A percentile compares a stretch with the other conserved stretches of the same genome.
These are phyloP conservation scores for Fusarium brevicatenulatum DNA, from an alignment of 2,329 filamentous ascomycete species.

Conservation along the genomic window DNA sequence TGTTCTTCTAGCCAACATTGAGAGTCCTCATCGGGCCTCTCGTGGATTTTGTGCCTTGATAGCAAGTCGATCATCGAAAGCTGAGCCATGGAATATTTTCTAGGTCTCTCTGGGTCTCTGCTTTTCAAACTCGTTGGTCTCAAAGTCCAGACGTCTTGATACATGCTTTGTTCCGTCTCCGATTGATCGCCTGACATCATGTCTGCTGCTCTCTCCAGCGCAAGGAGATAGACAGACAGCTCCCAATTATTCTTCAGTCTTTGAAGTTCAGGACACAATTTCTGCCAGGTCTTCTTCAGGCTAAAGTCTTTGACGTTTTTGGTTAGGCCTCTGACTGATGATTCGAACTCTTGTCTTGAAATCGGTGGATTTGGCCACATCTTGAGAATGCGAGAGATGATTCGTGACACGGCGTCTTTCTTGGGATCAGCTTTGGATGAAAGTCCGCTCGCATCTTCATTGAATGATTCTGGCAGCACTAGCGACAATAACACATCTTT, in stretches of 20 bases:
- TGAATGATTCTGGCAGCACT: neutral
- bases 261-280: neutral
- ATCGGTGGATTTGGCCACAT: neutral
- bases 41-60: neutral
- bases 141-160: neutral
- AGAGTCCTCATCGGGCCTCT: rapidly evolving
- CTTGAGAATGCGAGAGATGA: neutral
- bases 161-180: neutral
- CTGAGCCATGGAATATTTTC: rapidly evolving
- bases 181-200: neutral
- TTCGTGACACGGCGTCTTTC: neutral
- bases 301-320: rapidly evolving
- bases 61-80: neutral
- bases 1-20: neutral
- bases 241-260: slow-evolving; percentile 1
- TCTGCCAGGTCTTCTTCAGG: neutral
- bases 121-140: rapidly evolving
- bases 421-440: rapidly evolving
- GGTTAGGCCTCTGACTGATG: neutral
- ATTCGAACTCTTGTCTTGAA: neutral
- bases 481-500: neutral
- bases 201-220: neutral
- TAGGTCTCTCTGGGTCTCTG: rapidly evolving
- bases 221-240: slow-evolving; percentile 1
- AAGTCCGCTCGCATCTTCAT: rapidly evolving